Evolutionary conservation across 345 rosid genomes (phyloP), one percentile per base, ranked within the genome.

Genomic region (Mallotus nudiflorus): DNA sequence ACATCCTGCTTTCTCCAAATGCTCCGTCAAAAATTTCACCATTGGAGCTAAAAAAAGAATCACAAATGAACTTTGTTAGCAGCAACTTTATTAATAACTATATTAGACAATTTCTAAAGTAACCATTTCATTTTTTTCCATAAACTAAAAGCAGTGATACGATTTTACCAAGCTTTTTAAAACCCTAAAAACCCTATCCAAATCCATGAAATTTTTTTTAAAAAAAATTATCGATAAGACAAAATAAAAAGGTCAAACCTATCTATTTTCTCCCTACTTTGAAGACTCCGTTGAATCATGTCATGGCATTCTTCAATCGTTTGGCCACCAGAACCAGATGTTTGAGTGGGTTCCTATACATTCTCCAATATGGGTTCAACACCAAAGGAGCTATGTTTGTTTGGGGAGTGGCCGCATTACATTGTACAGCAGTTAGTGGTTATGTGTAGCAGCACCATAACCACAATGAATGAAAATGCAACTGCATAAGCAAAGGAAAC

Each of bases 1-100:
- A 75, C 98, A 95, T 58, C 97, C 99, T 6, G 94, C 69, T 73
- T 90, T 95, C 87, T 88, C 94, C 86, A 95, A 45, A 62, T 89
- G 86, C 84, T 90, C 96, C 87, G 71, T 89, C 84, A 95, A 75
- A 81, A 90, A 88, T 75, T 86, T 89, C 80, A 89, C 98, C 77
- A 71, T 85, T 56, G 99, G 98, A 81, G 82, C 96, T 95, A 79
- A 14, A 67, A 66, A 33, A 5, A n/a, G n/a, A n/a, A n/a, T n/a
- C 10, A 54, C 1, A 28, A 61, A 49, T 50, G 49, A 45, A 59
- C 13, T 4, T 39, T 24, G 10, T 49, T 48, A 35, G 37, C 57
- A 44, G 40, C n/a, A n/a, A n/a, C n/a, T n/a, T n/a, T n/a, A n/a
- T n/a, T n/a, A 73, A 70, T 24, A 33, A 40, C 28, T n/a, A 31